Base-by-base conservation (phyloP, 495 filamentous ascomycete genomes). In the Aspergillus incahuasiensis region DNA sequence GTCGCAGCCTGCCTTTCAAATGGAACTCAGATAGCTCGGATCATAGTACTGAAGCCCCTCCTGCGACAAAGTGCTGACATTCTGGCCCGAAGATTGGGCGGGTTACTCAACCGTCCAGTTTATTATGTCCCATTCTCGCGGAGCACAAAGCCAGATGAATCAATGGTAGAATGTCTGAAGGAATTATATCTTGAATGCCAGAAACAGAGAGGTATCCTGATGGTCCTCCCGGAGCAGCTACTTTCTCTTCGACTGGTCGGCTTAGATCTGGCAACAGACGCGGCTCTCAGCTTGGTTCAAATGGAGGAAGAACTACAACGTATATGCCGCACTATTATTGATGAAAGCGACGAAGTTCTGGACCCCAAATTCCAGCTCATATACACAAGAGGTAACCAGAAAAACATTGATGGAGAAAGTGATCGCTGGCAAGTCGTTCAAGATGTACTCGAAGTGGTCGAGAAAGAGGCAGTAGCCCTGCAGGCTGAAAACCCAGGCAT, bases 241-340 rank as follows among this genome's bases (percentile, higher is more conserved):
- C 72, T 89, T 0, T 89, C 86, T 0, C 88, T 88, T 62, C 74
- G 84, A 57, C 69, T 90, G 13, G 83, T 83, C 72, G 84, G 81
- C 0, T 63, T 86, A 1, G 83, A 91, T 8, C 3, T 28, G 25
- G 25, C 25, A 28, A 28, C 25, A 28, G 8, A 28, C 8, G 8
- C 25, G 8, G 25, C 25, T 28, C 25, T 28, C 25, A 28, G 25
- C 25, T 8, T 28, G 8, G 8, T 28, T 8, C 25, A 8, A 28
- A 4, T 28, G 25, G 4, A 28, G 8, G 25, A 28, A 28, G 25
- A 28, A 8, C 8, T 28, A 28, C 25, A 28, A 28, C 3, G 8
- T 28, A 55, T 61, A 11, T 78, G 73, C 0, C 62, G 83, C 1
- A 79, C 86, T 60, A 44, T 88, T 13, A 59, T 88, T 0, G 83